Evolutionary conservation across 2,329 filamentous ascomycete species (phyloP), one percentile per base, ranked within the genome.

Genomic region (Xylariaceae sp.): DNA sequence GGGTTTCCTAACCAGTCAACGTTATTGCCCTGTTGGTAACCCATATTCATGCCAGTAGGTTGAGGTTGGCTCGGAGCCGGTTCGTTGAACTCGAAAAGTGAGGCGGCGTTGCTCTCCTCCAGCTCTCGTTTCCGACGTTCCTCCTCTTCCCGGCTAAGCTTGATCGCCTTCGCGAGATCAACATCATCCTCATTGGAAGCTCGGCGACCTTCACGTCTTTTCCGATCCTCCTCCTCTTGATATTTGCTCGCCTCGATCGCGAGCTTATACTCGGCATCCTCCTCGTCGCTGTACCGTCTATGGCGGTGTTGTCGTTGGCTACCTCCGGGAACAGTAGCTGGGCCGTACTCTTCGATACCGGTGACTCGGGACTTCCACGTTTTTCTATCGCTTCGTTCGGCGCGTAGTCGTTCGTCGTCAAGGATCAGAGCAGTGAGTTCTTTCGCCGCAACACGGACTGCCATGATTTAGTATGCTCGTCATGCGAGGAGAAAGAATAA

Each of bases 1-100:
- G 92, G 91, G 74, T 99, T 99, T 60, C 93, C 94, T 68, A 95
- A 94, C 85, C 95, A 97, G 75, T 99, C 94, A 15, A 99, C 94
- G 10, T 91, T 90, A 59, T 89, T 89, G 72, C 96, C 93, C 76
- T 99, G 94, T 77, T 97, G 92, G 71, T 99, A 99, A 51, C 93
- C 93, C 76, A 96, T 92, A 75, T 97, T 97, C 78, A 91, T 92
- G 41, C 92, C 93, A 11, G 92, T 97, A 47, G 84, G 85, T 75
- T 92, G 90, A 41, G 89, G 83, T 68, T 91, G 88, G 35, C 66
- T 70, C 56, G 84, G 77, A 3, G 79, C 73, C 4, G 86, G 81
- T 41, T 84, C 83, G 67, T 96, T 90, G 5, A 64, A 9, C 68
- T 96, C 92, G 69, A 99, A 97, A n/a, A 99, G 81, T 17, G 91